Evolutionary conservation across 2,329 filamentous ascomycete species (phyloP).

Genomic region (Fusarium solani-melongenae): DNA sequence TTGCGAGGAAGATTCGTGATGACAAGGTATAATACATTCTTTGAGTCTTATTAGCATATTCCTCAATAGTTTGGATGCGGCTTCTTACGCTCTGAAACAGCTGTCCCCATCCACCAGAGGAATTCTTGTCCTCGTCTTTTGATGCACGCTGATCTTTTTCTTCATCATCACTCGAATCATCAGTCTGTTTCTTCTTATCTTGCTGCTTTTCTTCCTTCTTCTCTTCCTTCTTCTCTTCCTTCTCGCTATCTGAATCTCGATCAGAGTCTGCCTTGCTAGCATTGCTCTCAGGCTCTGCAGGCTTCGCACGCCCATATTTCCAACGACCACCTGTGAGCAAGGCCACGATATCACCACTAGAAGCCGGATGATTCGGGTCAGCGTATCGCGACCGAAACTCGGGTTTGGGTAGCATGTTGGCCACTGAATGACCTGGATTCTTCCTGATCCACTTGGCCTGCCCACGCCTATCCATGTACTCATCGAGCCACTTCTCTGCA

Average conservation of each 20-base stretch:
- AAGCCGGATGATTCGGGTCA: not conserved
- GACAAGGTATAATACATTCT: not conserved
- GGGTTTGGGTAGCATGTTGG: not conserved
- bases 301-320: not conserved
- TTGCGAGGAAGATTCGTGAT: not conserved
- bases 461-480: not conserved
- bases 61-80: not conserved
- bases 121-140: not conserved
- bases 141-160: not conserved
- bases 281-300: not conserved
- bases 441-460: not conserved
- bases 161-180: too few relatives aligned
- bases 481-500: not conserved
- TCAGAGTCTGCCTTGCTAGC: not conserved
- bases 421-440: not conserved
- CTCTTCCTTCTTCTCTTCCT: not conserved
- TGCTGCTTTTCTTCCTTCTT: too few relatives aligned
- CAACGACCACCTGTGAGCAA: not conserved
- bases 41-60: not conserved
- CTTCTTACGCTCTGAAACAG: not conserved
- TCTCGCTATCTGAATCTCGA: not conserved
- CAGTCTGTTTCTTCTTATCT: not conserved
- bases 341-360: not conserved
- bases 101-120: not conserved
- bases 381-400: not conserved